Evolutionary conservation across 2,329 filamentous ascomycete species (phyloP), one percentile per base, ranked within the genome.

Genomic region (Dothideomycetidae sp.): DNA sequence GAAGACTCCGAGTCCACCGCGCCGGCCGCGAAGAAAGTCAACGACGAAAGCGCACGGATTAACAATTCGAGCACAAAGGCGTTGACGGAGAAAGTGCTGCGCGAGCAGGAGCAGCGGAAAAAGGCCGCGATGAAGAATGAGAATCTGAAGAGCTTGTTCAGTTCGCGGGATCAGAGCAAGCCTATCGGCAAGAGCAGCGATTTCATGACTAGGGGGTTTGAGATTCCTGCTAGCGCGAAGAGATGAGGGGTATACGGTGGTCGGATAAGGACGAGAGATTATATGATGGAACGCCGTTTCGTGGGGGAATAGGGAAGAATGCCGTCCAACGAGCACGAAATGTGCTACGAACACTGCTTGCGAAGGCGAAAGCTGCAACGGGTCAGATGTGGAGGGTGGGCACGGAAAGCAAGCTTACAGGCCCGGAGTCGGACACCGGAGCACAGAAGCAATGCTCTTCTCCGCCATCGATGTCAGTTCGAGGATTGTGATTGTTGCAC

Each of bases 31-130:
- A 40, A 42, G 36, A 42, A 42, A 21, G 10, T 26, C 19, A 31
- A 39, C 30, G 34, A 44, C 4, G 31, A 28, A 17, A 34, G 48
- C 16, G 60, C 67, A 37, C 75, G 78, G 9, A 93, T 96, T 57
- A 93, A 93, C 56, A 93, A 96, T 49, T 67, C 82, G 0, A 72
- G 82, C 39, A 90, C 90, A 0, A 86, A 88, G 0, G 80, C 76
- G 3, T 61, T 98, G 30, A 93, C 88, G 0, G 81, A 81, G 1
- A 85, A 78, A 48, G 86, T 98, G 0, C 57, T 96, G 16, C 78
- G 80, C 15, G 88, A 96, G 51, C 83, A 94, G 55, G 81, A 88
- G 35, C 75, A 80, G 50, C 69, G 72, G 39, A 85, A 84, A 46
- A 93, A 88, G 61, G 66, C 78, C 47, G 93, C 81, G 52, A 50